Evolutionary conservation across 2,329 filamentous ascomycete species (phyloP), one percentile per base, ranked within the genome.

Genomic region (Fusarium floridanum): DNA sequence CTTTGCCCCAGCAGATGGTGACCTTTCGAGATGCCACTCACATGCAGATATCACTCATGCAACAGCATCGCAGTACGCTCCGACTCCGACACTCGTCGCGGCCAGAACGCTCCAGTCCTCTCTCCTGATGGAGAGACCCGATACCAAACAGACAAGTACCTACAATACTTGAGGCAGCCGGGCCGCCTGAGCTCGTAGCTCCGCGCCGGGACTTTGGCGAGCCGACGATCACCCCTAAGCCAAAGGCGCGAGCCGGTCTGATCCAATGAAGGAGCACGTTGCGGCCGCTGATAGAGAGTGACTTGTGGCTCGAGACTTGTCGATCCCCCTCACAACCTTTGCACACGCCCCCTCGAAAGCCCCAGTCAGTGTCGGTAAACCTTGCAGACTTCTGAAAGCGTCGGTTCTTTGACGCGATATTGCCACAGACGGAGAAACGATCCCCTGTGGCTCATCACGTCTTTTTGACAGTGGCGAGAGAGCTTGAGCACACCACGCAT

Each of bases 241-340:
- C 55, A 62, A 14, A 55, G 56, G 37, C 48, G 53, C 59, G 50
- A 56, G 60, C 61, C 43, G 22, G 60, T 48, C 50, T 67, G 37
- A 63, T 20, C 72, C 67, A 77, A 70, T 67, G 61, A 70, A 64
- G 64, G 64, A 20, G 60, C 68, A 48, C 43, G 60, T 59, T 62
- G 57, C 39, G 37, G 66, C 59, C 48, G 59, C 71, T 70, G 74
- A 73, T 76, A 66, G 60, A 66, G 48, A 74, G 71, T 73, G 73
- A 76, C 74, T 73, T 80, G 73, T 79, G 76, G 78, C 77, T 78
- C 77, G 66, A 68, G 57, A 67, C 64, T 71, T 66, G 74, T 64
- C 75, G 73, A 79, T 79, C 73, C 70, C 70, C 67, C 61, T 71
- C 68, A 65, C 41, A 43, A 65, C 61, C 56, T 66, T 57, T 66